Evolutionary conservation across 305 asterid genomes (phyloP).

Genomic region (Fraxinus latifolia): DNA sequence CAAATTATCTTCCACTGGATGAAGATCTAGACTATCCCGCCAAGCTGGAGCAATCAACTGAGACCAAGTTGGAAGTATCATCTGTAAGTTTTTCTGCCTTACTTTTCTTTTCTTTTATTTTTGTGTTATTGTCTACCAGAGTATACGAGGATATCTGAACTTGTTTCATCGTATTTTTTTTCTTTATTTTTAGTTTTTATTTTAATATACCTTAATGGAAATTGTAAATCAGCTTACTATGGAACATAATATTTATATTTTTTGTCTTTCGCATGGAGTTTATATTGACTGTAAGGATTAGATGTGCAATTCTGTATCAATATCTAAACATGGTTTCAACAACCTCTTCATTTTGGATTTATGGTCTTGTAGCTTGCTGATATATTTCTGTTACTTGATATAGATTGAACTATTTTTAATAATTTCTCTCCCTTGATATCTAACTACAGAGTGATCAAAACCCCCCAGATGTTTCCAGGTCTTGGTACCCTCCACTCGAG

Average conservation of each 20-base stretch:
- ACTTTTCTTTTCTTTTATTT: background rate
- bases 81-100: constrained; percentile 48
- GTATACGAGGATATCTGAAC: constrained; percentile 11
- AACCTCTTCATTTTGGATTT: background rate
- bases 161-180: background rate
- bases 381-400: background rate
- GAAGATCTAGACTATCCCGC: constrained; percentile 88
- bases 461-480: constrained; percentile 56
- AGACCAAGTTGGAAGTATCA: constrained; percentile 52
- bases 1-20: constrained; percentile 83
- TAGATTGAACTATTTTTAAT: constrained; percentile 4
- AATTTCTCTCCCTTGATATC: constrained; percentile 24
- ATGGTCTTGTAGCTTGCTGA: constrained; percentile 14
- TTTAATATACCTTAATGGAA: constrained; percentile 13
- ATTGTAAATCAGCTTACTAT: constrained; percentile 14
- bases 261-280: constrained; percentile 9
- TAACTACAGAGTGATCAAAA: constrained; percentile 64
- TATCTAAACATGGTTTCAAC: constrained; percentile 1
- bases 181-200: background rate
- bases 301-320: background rate
- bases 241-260: constrained; percentile 14
- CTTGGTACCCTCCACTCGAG: constrained; percentile 98
- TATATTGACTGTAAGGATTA: background rate
- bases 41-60: constrained; percentile 76
- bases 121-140: background rate